Percentiles rank a stretch among this genome's conserved stretches.
Evolutionary conservation across 306 rosid species (phyloP).

Genomic region (Parietaria judaica): DNA sequence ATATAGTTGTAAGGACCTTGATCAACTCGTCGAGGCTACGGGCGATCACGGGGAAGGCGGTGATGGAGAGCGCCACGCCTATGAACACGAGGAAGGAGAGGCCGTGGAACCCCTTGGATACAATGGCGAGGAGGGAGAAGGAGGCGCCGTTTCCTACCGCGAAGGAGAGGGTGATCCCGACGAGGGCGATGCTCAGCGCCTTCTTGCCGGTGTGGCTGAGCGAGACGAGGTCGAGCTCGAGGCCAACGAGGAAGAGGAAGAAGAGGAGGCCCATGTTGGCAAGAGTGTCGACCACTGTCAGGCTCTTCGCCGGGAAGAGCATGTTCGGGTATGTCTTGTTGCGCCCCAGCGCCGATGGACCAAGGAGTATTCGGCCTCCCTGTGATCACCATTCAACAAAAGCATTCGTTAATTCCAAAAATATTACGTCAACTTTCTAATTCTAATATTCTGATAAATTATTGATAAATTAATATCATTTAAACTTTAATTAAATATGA

Average conservation of each 20-base stretch:
- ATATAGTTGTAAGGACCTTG: slow-evolving; percentile 18
- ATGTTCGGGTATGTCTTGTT: background rate
- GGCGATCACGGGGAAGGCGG: slow-evolving; percentile 22
- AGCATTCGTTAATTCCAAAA: no score
- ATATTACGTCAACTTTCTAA: no score
- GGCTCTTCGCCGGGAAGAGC: slow-evolving; percentile 19
- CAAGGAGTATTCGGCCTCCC: slow-evolving; percentile 23
- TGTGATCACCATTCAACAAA: background rate
- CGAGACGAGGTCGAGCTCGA: slow-evolving; percentile 11
- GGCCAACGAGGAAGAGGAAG: slow-evolving; percentile 16
- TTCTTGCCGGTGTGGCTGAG: slow-evolving; percentile 9
- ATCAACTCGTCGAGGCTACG: slow-evolving; percentile 20
- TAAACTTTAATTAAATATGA: no score
- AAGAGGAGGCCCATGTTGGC: slow-evolving; percentile 21
- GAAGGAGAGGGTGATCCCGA: slow-evolving; percentile 16
- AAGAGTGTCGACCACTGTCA: slow-evolving; percentile 8
- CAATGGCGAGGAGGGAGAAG: background rate
- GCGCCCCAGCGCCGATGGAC: slow-evolving; percentile 21
- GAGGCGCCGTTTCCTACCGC: slow-evolving; percentile 4
- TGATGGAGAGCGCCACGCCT: slow-evolving; percentile 18
- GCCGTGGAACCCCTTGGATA: background rate
- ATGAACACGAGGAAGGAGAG: slow-evolving; percentile 11
- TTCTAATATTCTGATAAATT: no score
- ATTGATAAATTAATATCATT: no score
- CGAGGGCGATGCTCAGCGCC: slow-evolving; percentile 13